Conservation (phyloP, 225 moss, liverwort and hornwort genomes). For the Polytrichum commune region DNA sequence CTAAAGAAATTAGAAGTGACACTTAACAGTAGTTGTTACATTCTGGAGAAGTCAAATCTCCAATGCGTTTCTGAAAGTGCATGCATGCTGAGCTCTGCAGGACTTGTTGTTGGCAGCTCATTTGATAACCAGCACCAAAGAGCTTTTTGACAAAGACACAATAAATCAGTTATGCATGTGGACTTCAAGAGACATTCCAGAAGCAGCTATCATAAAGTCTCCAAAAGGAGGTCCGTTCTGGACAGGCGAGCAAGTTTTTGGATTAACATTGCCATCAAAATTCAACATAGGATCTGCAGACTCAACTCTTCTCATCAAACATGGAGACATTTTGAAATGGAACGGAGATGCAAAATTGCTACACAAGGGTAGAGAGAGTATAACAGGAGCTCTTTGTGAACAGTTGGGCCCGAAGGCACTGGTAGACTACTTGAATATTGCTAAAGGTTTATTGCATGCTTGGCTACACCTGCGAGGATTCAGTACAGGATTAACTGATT, state of each 20-base stretch:
- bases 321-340: constrained; percentile 66
- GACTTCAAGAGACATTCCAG: constrained; percentile 46
- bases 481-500: constrained; percentile 68
- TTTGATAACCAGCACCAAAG: constrained; percentile 55
- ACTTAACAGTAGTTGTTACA: no score
- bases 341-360: constrained; percentile 56
- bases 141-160: constrained; percentile 44
- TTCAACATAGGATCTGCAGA: constrained; percentile 43
- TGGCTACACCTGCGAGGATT: constrained; percentile 75
- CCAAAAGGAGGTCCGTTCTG: constrained; percentile 69
- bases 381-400: constrained; percentile 55
- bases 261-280: constrained; percentile 33
- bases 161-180: constrained; percentile 73
- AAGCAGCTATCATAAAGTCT: constrained; percentile 71
- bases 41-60: no score
- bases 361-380: constrained; percentile 46
- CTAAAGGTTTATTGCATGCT: constrained; percentile 61
- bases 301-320: constrained; percentile 40
- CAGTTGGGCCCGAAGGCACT: constrained; percentile 51
- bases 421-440: constrained; percentile 65
- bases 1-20: no score
- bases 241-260: constrained; percentile 89
- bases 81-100: constrained; percentile 19
- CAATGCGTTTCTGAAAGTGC: no score
- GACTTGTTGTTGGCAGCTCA: constrained; percentile 76